A percentile compares a stretch with the other conserved stretches of the same genome.
Evolutionary conservation across 2,329 filamentous ascomycete species (phyloP).

Genomic region (Hypoxylon sp.): DNA sequence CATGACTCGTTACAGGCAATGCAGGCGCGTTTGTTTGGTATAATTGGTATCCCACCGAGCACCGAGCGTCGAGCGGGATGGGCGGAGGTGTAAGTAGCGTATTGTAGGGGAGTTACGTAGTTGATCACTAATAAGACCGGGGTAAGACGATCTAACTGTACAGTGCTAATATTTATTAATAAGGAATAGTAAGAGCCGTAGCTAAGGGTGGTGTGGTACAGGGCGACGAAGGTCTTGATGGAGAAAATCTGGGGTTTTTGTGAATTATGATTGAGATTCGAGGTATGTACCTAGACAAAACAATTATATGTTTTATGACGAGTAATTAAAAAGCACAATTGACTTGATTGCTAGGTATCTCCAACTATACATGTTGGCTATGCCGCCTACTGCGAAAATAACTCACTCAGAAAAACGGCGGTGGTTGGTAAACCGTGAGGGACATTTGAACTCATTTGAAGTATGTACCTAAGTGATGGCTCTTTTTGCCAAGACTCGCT

Average conservation of each 20-base stretch:
- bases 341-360: neutral
- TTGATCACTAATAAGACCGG: slow-evolving; percentile 10
- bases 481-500: slow-evolving; percentile 22
- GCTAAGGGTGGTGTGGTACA: neutral
- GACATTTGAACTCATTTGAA: neutral
- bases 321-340: neutral
- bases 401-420: slow-evolving; percentile 13
- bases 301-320: slow-evolving; percentile 1
- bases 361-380: neutral
- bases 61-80: slow-evolving; percentile 23
- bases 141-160: slow-evolving; percentile 14
- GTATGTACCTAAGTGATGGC: neutral
- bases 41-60: slow-evolving; percentile 23
- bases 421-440: slow-evolving; percentile 27
- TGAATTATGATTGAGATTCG: slow-evolving; percentile 1
- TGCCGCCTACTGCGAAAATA: neutral
- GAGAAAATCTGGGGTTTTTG: neutral
- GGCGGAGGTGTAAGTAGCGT: slow-evolving; percentile 6
- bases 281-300: neutral
- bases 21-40: slow-evolving; percentile 3
- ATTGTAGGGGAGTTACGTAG: slow-evolving; percentile 6
- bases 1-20: slow-evolving; percentile 4
- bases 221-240: neutral
- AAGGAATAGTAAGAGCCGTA: neutral
- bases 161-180: slow-evolving; percentile 15